phyloP scores from a whole-genome alignment of 306 rosid genomes.

The Fagus crenata region DNA sequence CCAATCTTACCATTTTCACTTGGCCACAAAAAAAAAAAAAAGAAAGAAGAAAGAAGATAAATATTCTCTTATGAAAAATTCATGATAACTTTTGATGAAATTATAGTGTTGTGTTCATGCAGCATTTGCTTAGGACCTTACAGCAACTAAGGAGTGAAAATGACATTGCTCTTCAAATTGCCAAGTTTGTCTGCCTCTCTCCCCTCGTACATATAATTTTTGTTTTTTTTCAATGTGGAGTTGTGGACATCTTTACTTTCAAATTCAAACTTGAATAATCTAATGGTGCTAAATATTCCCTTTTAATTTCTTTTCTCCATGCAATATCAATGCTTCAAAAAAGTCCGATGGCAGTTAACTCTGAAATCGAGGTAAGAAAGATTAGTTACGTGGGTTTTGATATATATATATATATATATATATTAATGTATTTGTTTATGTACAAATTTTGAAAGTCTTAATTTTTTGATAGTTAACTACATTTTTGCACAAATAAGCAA shows the following conservation, averaged over 20 bases:
- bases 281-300: neutral
- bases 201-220: neutral
- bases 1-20: neutral
- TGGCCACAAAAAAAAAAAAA: neutral
- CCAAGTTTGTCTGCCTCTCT: conserved; percentile 34
- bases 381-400: neutral
- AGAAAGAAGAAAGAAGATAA: neutral
- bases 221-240: neutral
- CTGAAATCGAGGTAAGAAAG: conserved; percentile 44
- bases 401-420: too few species aligned
- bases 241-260: too few species aligned
- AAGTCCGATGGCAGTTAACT: conserved; percentile 41
- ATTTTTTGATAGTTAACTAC: too few species aligned
- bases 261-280: neutral
- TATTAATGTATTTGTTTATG: too few species aligned
- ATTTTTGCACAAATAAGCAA: too few species aligned
- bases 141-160: conserved; percentile 47
- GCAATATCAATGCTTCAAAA: conserved; percentile 9
- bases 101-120: conserved; percentile 19
- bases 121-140: conserved; percentile 47
- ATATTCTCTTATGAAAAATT: neutral
- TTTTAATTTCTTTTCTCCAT: neutral
- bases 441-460: too few species aligned
- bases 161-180: conserved; percentile 49
- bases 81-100: neutral